These are phyloP conservation scores for Diospyros kaki DNA, from an alignment of 148 eudicot species.

Conservation along the genomic window DNA sequence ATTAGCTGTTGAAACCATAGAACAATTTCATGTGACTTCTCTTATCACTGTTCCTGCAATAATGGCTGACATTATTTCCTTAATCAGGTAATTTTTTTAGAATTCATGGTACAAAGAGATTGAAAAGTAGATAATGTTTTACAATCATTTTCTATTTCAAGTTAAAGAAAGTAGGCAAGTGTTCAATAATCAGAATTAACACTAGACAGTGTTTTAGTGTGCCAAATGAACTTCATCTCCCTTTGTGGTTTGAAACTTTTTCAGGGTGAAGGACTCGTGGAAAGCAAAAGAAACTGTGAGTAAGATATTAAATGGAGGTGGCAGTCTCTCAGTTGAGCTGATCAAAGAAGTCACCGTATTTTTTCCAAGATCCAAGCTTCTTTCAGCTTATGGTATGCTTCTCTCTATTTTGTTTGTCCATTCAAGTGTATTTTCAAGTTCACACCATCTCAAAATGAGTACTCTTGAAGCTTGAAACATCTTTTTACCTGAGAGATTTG, in stretches of 20 bases:
- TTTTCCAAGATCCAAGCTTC: slow-evolving; percentile 67
- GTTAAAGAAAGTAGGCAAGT: no score
- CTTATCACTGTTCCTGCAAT: slow-evolving; percentile 85
- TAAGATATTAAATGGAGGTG: slow-evolving; percentile 90
- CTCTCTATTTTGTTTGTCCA: neutral
- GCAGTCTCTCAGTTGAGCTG: slow-evolving; percentile 62
- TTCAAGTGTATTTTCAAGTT: neutral
- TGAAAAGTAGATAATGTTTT: neutral
- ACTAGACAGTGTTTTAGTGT: neutral
- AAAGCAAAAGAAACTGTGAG: slow-evolving; percentile 32
- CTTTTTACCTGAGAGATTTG: no score
- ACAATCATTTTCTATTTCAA: neutral
- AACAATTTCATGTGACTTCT: slow-evolving; percentile 56
- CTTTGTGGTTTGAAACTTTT: neutral
- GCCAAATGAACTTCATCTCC: neutral
- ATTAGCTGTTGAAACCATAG: slow-evolving; percentile 57
- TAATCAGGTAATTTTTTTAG: slow-evolving; percentile 39
- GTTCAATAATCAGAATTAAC: neutral
- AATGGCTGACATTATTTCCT: slow-evolving; percentile 69
- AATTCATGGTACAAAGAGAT: neutral
- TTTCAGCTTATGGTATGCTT: slow-evolving; percentile 80
- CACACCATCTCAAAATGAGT: neutral
- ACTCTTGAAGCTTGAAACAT: no score
- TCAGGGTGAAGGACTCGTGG: slow-evolving; percentile 38
- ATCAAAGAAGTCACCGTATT: slow-evolving; percentile 36